A percentile compares a stretch with the other conserved stretches of the same genome.
Conservation (phyloP, 1,139 yeast species). For the Wickerhamiella pararugosa region DNA sequence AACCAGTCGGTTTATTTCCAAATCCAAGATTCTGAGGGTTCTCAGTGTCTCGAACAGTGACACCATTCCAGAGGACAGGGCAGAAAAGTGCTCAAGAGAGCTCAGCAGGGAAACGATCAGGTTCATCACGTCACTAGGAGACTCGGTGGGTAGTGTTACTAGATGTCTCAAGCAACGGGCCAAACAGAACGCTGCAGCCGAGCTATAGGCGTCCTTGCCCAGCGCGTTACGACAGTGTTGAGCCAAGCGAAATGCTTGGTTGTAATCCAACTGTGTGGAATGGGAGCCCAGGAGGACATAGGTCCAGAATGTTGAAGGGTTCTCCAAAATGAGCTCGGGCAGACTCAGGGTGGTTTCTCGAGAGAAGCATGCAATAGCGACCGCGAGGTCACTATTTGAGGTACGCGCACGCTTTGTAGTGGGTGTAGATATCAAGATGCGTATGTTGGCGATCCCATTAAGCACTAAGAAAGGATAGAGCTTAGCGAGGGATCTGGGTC, state of each 20-base stretch:
- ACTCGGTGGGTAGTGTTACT: not conserved
- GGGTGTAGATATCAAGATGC: too few species aligned
- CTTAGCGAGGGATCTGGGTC: not conserved
- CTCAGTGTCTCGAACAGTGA: conserved; percentile 5
- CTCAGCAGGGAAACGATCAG: not conserved
- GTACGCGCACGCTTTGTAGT: too few species aligned
- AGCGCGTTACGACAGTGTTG: too few species aligned
- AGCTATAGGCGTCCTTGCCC: not conserved
- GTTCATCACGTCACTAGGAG: not conserved
- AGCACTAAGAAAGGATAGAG: not conserved
- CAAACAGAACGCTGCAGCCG: conserved; percentile 1
- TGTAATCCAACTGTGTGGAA: too few species aligned
- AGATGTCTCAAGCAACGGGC: not conserved
- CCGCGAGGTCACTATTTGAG: too few species aligned
- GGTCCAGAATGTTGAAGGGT: too few species aligned
- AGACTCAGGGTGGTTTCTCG: too few species aligned
- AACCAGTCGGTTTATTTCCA: conserved; percentile 4
- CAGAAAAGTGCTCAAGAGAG: conserved; percentile 1
- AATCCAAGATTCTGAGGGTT: conserved; percentile 8
- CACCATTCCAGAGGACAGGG: conserved; percentile 10
- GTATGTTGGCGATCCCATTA: not conserved
- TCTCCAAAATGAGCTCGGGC: too few species aligned
- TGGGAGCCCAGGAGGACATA: too few species aligned
- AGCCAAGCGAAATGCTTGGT: too few species aligned
- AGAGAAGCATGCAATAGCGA: too few species aligned